Evolutionary conservation across 169 alveolate species (phyloP).

Genomic region (Plasmodium berghei): DNA sequence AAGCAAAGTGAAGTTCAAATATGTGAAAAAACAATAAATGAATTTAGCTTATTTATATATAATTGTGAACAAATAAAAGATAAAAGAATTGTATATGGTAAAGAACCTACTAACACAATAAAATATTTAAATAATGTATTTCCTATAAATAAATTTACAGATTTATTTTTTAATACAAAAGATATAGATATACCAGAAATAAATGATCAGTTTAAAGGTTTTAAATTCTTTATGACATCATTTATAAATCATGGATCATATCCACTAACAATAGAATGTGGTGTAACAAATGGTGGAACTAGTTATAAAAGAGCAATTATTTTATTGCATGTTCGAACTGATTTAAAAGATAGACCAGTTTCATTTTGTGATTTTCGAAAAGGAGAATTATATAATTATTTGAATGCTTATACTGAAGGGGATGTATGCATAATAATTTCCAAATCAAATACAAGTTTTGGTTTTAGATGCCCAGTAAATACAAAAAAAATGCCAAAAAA

Average conservation of each 20-base stretch:
- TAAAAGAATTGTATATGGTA: neutral
- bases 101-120: constrained; percentile 14
- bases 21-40: constrained; percentile 61
- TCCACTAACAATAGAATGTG: constrained; percentile 45
- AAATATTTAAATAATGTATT: constrained; percentile 15
- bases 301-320: constrained; percentile 13
- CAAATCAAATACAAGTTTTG: constrained; percentile 20
- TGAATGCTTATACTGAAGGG: constrained; percentile 26
- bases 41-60: constrained; percentile 36
- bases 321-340: constrained; percentile 19
- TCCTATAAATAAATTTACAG: constrained; percentile 12
- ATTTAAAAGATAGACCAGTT: constrained; percentile 3
- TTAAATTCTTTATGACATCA: constrained; percentile 30
- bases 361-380: constrained; percentile 51
- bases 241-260: constrained; percentile 55
- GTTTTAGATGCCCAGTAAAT: constrained; percentile 44
- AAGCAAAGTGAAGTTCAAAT: neutral
- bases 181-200: constrained; percentile 24
- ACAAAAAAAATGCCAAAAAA: constrained; percentile 35
- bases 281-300: neutral
- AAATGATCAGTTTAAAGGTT: constrained; percentile 13
- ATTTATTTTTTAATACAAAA: constrained; percentile 13
- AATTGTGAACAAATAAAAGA: constrained; percentile 16
- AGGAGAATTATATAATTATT: constrained; percentile 10
- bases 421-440: constrained; percentile 24